These are phyloP conservation scores for Suillus paluster DNA, from an alignment of 768 basidiomycete species.

Conservation along the genomic window DNA sequence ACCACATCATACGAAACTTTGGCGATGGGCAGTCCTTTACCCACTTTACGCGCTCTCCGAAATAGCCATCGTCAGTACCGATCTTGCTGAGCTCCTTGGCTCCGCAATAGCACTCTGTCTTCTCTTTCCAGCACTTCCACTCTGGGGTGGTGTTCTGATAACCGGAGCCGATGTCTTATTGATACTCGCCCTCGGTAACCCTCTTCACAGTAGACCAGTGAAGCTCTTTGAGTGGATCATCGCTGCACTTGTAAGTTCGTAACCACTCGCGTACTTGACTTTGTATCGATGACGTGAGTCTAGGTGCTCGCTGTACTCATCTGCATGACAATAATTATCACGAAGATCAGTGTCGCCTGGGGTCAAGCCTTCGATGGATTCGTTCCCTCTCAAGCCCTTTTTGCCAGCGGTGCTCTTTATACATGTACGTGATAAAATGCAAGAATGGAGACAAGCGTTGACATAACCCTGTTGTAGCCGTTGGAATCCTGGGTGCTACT, in stretches of 20 bases:
- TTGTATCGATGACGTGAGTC: constrained; percentile 6
- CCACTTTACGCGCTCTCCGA: constrained; percentile 70
- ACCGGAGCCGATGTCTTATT: constrained; percentile 72
- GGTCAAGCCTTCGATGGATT: constrained; percentile 73
- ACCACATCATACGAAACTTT: constrained; percentile 58
- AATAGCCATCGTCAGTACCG: constrained; percentile 75
- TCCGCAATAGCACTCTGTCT: constrained; percentile 82
- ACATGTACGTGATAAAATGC: constrained; percentile 53
- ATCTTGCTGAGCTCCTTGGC: constrained; percentile 81
- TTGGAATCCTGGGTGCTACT: constrained; percentile 81
- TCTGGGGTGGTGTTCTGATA: constrained; percentile 74
- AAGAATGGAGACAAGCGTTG: constrained; percentile 15
- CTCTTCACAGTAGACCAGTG: constrained; percentile 66
- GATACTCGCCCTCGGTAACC: constrained; percentile 74
- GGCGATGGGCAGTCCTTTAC: constrained; percentile 64
- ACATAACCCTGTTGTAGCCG: constrained; percentile 43
- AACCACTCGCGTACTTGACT: not conserved
- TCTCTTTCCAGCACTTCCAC: constrained; percentile 67
- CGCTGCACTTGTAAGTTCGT: constrained; percentile 54
- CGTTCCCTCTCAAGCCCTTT: constrained; percentile 69
- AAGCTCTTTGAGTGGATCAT: constrained; percentile 72
- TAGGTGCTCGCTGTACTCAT: constrained; percentile 74
- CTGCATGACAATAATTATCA: constrained; percentile 78
- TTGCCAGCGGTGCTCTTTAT: constrained; percentile 61
- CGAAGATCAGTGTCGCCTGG: constrained; percentile 75